phyloP scores from a whole-genome alignment of 2,329 filamentous ascomycete species.

The Rutstroemia sp. region DNA sequence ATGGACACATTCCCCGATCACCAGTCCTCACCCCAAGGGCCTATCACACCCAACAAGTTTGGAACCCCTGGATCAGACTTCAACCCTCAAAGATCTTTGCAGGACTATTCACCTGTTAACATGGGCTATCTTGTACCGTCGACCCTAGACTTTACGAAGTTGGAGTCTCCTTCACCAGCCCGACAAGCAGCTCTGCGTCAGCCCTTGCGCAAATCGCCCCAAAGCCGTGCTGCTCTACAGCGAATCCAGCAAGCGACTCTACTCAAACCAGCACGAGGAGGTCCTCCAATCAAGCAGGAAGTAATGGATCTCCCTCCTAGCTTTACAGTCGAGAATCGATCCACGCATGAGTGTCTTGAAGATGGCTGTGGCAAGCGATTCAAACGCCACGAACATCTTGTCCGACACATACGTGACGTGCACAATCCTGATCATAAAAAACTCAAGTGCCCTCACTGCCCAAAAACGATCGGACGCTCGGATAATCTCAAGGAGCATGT shows the following conservation, averaged over 20 bases:
- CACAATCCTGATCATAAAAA: constrained; percentile 22
- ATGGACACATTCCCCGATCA: constrained; percentile 13
- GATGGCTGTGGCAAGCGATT: constrained; percentile 38
- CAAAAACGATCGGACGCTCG: constrained; percentile 15
- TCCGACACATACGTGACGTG: constrained; percentile 38
- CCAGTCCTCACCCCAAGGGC: constrained; percentile 9
- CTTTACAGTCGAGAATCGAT: constrained; percentile 26
- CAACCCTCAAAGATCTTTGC: neutral
- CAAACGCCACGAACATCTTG: constrained; percentile 41
- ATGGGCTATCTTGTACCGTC: neutral
- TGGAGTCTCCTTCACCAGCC: constrained; percentile 8
- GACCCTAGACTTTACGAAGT: neutral
- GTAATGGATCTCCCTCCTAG: neutral
- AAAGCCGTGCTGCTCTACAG: constrained; percentile 10
- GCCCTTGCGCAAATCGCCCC: neutral
- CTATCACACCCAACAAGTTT: constrained; percentile 5
- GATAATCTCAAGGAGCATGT: constrained; percentile 24
- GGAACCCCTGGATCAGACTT: constrained; percentile 3
- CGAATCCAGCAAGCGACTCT: constrained; percentile 5
- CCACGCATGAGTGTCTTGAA: constrained; percentile 36
- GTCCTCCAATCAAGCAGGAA: neutral
- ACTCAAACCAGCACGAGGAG: neutral
- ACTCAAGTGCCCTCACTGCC: constrained; percentile 19
- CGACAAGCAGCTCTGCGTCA: neutral
- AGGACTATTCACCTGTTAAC: neutral